phyloP scores from a whole-genome alignment of 2,329 filamentous ascomycete species.

The Ilyonectria robusta region DNA sequence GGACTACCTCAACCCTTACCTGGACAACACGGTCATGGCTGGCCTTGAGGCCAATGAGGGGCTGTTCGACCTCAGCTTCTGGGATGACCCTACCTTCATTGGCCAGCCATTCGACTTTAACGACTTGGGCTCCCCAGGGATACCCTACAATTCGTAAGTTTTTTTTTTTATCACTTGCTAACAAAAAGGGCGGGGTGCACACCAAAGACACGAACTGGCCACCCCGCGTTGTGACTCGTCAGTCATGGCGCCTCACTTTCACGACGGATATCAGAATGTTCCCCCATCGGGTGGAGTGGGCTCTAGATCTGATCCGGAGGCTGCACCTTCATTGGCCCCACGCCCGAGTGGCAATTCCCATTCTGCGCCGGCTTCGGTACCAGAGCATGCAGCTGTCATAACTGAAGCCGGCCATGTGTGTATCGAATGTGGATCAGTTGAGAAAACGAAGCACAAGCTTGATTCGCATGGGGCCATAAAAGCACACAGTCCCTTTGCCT shows the following conservation, averaged over 20 bases:
- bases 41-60: not conserved
- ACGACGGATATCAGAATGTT: too few species aligned
- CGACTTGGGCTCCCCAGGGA: not conserved
- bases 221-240: too few species aligned
- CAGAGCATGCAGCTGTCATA: not conserved
- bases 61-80: conserved; percentile 1
- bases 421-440: not conserved
- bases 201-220: too few species aligned
- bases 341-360: not conserved
- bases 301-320: not conserved
- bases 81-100: conserved; percentile 1
- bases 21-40: not conserved
- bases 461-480: not conserved
- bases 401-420: not conserved
- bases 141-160: conserved; percentile 4
- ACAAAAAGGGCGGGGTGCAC: conserved; percentile 25
- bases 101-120: not conserved
- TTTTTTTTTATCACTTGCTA: conserved; percentile 22
- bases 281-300: too few species aligned
- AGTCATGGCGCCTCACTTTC: too few species aligned
- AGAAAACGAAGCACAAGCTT: rapidly evolving
- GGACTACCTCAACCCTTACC: conserved; percentile 1
- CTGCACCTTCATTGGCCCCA: not conserved
- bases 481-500: not conserved
- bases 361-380: not conserved